Evolutionary conservation across 495 filamentous ascomycete genomes (phyloP).

Genomic region (Lentithecium fluviatile): DNA sequence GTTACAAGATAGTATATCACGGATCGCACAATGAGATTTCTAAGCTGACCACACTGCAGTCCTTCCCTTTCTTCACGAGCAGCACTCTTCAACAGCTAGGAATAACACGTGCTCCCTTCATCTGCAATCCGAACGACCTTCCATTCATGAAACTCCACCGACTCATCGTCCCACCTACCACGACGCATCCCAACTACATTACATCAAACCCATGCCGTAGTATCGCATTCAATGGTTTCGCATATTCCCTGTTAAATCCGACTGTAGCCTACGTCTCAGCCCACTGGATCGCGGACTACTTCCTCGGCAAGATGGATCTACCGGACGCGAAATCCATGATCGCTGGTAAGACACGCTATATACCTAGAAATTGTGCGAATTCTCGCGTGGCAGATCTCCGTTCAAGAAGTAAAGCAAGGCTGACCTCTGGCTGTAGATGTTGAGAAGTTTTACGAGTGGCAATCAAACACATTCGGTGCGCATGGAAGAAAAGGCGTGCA

Average conservation of each 20-base stretch:
- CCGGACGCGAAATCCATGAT: neutral
- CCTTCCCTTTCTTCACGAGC: constrained; percentile 11
- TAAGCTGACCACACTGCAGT: neutral
- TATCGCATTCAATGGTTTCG: constrained; percentile 22
- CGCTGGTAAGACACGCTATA: neutral
- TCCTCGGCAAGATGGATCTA: constrained; percentile 1
- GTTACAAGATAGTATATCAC: constrained; percentile 10
- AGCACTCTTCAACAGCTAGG: constrained; percentile 1
- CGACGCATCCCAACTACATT: neutral
- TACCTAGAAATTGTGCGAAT: neutral
- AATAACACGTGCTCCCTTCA: neutral
- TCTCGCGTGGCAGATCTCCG: no score
- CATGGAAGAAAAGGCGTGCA: constrained; percentile 15
- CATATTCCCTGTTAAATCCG: constrained; percentile 14
- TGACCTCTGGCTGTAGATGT: neutral
- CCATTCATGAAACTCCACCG: constrained; percentile 7
- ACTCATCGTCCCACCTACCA: constrained; percentile 3
- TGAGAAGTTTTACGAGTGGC: constrained; percentile 16
- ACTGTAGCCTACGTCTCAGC: constrained; percentile 3
- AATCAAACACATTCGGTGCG: constrained; percentile 2
- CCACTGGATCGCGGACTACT: constrained; percentile 19
- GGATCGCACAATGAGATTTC: neutral
- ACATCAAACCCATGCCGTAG: constrained; percentile 1
- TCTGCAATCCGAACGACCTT: neutral
- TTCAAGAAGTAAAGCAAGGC: no score